Conservation (phyloP, 768 basidiomycete species). For the Sarcomyxa edulis region DNA sequence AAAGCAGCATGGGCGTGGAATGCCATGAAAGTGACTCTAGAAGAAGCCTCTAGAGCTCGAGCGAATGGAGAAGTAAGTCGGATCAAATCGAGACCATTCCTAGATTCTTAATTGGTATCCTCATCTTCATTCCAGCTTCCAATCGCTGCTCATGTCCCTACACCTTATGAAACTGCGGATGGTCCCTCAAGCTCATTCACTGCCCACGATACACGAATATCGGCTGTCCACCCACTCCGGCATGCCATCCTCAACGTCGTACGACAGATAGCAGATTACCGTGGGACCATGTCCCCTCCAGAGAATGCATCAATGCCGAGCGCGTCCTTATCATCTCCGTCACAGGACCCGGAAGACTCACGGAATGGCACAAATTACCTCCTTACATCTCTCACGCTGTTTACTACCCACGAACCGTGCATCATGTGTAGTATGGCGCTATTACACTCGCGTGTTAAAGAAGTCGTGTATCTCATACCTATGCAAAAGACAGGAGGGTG, state of each 20-base stretch:
- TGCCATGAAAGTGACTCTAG: constrained; percentile 51
- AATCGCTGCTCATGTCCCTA: constrained; percentile 66
- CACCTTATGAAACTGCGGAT: constrained; percentile 31
- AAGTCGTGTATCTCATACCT: constrained; percentile 69
- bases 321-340: background rate
- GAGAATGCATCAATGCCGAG: background rate
- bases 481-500: constrained; percentile 85
- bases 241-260: constrained; percentile 82
- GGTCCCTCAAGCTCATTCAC: constrained; percentile 34
- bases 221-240: constrained; percentile 70
- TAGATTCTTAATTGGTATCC: background rate
- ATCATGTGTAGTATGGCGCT: constrained; percentile 98
- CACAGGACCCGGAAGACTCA: constrained; percentile 11
- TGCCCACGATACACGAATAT: constrained; percentile 66
- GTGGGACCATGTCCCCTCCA: constrained; percentile 19
- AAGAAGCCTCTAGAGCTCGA: constrained; percentile 42
- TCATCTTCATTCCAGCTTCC: constrained; percentile 47
- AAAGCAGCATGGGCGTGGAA: constrained; percentile 72
- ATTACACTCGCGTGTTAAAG: constrained; percentile 89
- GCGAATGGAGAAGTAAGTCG: constrained; percentile 54
- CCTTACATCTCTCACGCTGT: constrained; percentile 77
- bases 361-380: constrained; percentile 81
- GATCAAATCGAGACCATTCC: too few relatives aligned
- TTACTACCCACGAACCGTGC: constrained; percentile 95
- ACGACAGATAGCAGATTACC: constrained; percentile 56